A percentile compares a stretch with the other conserved stretches of the same genome.
These are phyloP conservation scores for Aspergillus texensis DNA, from an alignment of 2,329 filamentous ascomycete genomes.

Conservation along the genomic window DNA sequence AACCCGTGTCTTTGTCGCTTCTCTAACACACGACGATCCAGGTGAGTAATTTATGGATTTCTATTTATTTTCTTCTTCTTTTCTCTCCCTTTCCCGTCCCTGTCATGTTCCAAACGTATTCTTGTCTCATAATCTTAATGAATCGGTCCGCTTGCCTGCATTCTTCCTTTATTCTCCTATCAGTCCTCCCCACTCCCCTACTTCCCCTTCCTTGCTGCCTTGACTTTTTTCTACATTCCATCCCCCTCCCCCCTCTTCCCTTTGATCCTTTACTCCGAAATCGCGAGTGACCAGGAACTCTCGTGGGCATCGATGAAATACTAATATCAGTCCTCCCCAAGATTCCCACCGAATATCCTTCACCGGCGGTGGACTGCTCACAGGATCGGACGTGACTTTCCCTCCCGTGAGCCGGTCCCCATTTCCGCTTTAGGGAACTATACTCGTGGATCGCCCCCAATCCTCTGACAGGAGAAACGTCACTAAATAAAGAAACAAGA, in stretches of 20 bases:
- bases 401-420: not conserved
- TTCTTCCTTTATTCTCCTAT: conserved; percentile 24
- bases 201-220: conserved; percentile 12
- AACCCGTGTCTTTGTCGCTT: conserved; percentile 1
- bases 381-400: not conserved
- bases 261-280: conserved; percentile 10
- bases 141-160: conserved; percentile 16
- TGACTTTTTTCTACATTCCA: conserved; percentile 15
- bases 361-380: not conserved
- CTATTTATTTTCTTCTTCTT: not conserved
- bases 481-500: conserved; percentile 2
- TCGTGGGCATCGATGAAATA: conserved; percentile 20
- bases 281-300: conserved; percentile 20
- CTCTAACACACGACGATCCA: not conserved
- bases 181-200: conserved; percentile 15
- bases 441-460: conserved; percentile 5
- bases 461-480: not conserved
- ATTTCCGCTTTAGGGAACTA: conserved; percentile 18
- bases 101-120: conserved; percentile 6
- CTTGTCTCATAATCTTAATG: conserved; percentile 13
- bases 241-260: conserved; percentile 8
- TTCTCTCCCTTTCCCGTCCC: not conserved
- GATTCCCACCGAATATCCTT: not conserved
- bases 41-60: not conserved
- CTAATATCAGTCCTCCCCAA: conserved; percentile 12